Base-by-base conservation (phyloP, 1,139 yeast genomes). In the Magnusiomyces paraingens region DNA sequence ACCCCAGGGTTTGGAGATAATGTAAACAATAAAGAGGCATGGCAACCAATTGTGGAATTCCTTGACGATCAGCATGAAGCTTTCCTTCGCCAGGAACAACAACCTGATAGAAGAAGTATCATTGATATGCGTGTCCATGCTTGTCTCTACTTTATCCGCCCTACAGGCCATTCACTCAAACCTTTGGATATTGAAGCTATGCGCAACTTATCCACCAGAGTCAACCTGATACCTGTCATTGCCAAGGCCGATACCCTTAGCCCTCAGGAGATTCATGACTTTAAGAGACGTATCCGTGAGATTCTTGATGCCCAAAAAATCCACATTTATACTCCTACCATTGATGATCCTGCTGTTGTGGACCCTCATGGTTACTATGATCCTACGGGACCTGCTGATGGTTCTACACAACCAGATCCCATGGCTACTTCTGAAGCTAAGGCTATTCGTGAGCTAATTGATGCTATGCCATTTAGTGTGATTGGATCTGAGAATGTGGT, bases 1-100 rank as follows among this genome's bases (percentile, higher is more conserved):
- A 93, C 99, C 8, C 99, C 99, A 17, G 99, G 99, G 1, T 90
- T 93, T 68, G 99, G 99, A 59, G 96, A 91, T 72, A 89, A 90
- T 69, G 95, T 93, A 64, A 86, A 93, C 76, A 93, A 93, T 73
- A 82, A 80, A 64, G 93, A 88, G 66, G 82, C 96, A 53, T 94
- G 97, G 97, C 86, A 86, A 62, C 93, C 97, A 43, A 84, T 94
- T 63, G 80, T 90, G 57, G 97, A 91, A 69, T 93, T 91, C 66
- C 81, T 93, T 59, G 99, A 93, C 71, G 99, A 93, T 72, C 99
- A 93, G 75, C 97, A 93, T 69, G 96, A 93, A 71, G 79, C 87
- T 35, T 91, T 74, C 69, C 86, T 93, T 95, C 84, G 88, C 67
- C 99, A 94, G 73, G 98, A 93, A 70, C 95, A 90, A 70, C 99